phyloP scores from a whole-genome alignment of 768 basidiomycete genomes.

The Lepiota subincarnata region DNA sequence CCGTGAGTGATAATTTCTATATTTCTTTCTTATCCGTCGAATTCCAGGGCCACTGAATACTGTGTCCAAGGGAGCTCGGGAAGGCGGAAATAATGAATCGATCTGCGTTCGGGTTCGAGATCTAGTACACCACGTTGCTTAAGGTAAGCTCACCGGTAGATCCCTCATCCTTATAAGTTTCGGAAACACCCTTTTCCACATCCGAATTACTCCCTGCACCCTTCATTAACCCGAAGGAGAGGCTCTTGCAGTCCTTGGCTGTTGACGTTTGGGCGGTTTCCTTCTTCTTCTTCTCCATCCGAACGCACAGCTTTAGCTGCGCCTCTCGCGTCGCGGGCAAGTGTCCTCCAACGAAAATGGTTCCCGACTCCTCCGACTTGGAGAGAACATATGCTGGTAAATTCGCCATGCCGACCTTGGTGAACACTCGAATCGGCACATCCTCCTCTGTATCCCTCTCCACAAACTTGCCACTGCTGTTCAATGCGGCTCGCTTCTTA shows the following conservation, averaged over 20 bases:
- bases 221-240: not conserved
- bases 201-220: not conserved
- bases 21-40: not conserved
- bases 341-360: not conserved
- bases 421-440: not conserved
- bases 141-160: not conserved
- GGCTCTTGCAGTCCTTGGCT: not conserved
- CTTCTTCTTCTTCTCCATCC: not conserved
- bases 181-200: not conserved
- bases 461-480: not conserved
- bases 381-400: not conserved
- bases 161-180: not conserved
- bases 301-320: not conserved
- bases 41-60: not conserved
- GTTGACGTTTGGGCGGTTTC: not conserved
- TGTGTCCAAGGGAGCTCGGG: not conserved
- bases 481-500: not conserved
- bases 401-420: slow-evolving; percentile 1
- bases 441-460: not conserved
- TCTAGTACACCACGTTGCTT: not conserved
- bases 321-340: not conserved
- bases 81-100: not conserved
- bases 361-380: not conserved
- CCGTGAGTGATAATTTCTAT: too few relatives aligned
- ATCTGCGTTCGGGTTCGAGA: not conserved